Conservation (phyloP, 2,329 filamentous ascomycete genomes). For the Aspergillus tamarii region DNA sequence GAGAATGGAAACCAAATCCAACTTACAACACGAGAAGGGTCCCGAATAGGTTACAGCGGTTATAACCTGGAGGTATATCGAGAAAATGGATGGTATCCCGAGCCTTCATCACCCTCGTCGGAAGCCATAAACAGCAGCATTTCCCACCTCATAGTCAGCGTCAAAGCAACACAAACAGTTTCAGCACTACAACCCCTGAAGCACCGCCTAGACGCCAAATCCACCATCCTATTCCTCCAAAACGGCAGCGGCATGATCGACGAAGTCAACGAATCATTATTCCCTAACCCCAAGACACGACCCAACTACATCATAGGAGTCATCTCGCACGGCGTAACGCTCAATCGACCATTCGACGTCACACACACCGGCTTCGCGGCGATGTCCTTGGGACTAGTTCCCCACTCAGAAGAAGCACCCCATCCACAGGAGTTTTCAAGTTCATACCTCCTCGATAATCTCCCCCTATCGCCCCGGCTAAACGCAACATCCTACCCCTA, state of each 20-base stretch:
- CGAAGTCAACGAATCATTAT: slow-evolving; percentile 68
- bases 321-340: slow-evolving; percentile 58
- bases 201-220: slow-evolving; percentile 61
- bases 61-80: slow-evolving; percentile 13
- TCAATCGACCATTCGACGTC: slow-evolving; percentile 50
- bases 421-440: neutral
- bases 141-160: slow-evolving; percentile 70
- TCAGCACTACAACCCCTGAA: slow-evolving; percentile 64
- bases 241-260: slow-evolving; percentile 79
- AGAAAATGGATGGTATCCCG: slow-evolving; percentile 9
- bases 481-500: slow-evolving; percentile 15
- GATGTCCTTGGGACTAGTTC: slow-evolving; percentile 55
- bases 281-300: slow-evolving; percentile 61
- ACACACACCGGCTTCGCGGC: slow-evolving; percentile 59
- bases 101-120: neutral
- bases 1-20: slow-evolving; percentile 21
- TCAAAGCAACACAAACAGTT: slow-evolving; percentile 69
- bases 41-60: neutral
- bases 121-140: slow-evolving; percentile 47
- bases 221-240: slow-evolving; percentile 73
- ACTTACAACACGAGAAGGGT: slow-evolving; percentile 20
- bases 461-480: slow-evolving; percentile 11
- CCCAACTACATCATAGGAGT: slow-evolving; percentile 75
- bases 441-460: slow-evolving; percentile 10
- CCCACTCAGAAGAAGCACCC: slow-evolving; percentile 19